Conservation (phyloP, 495 filamentous ascomycete species). For the Penicillium salamii region DNA sequence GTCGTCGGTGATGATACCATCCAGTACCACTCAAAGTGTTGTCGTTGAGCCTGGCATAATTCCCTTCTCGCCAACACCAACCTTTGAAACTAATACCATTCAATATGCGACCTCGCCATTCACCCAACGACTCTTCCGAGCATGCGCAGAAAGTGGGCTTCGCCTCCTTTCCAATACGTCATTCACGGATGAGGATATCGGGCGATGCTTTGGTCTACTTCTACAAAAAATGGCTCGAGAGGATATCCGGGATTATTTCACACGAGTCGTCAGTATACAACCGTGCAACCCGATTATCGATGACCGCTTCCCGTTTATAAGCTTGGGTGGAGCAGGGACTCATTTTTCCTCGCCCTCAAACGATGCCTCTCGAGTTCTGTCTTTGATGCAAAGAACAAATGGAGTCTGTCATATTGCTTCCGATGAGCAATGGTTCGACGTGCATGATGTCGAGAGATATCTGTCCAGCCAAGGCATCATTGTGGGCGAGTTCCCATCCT, state of each 20-base stretch:
- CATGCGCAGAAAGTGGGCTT: constrained; percentile 15
- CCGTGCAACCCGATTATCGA: constrained; percentile 17
- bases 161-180: constrained; percentile 1
- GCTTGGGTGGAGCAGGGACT: constrained; percentile 15
- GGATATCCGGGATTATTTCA: constrained; percentile 11
- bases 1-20: not conserved
- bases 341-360: constrained; percentile 1
- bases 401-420: constrained; percentile 9
- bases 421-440: constrained; percentile 23
- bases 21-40: not conserved
- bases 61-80: not conserved
- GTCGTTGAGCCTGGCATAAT: not conserved
- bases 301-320: constrained; percentile 17
- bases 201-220: constrained; percentile 15
- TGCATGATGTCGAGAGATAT: constrained; percentile 20
- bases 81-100: not conserved
- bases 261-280: constrained; percentile 4
- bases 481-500: not conserved
- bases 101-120: not conserved
- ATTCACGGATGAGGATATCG: constrained; percentile 11
- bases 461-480: constrained; percentile 5
- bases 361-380: not conserved
- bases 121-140: constrained; percentile 8
- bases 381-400: constrained; percentile 13
- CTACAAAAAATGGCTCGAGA: constrained; percentile 11